Evolutionary conservation across 2,329 filamentous ascomycete genomes (phyloP).

Genomic region (Triangularia verruculosa): DNA sequence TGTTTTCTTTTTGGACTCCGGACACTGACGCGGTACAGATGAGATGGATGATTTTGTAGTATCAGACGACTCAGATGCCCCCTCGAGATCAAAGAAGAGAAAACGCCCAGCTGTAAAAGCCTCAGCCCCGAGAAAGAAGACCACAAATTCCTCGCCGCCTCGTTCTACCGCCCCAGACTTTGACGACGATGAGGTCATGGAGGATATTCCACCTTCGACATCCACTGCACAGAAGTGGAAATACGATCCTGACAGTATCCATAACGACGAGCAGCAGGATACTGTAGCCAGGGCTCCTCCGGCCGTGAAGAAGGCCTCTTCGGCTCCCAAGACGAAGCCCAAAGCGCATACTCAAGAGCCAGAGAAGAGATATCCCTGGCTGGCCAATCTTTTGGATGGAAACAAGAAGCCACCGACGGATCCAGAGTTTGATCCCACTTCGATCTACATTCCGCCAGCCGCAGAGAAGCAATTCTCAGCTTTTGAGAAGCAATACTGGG

Average conservation of each 20-base stretch:
- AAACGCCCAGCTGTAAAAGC: slow-evolving; percentile 61
- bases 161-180: slow-evolving; percentile 35
- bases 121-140: slow-evolving; percentile 58
- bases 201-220: slow-evolving; percentile 51
- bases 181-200: slow-evolving; percentile 52
- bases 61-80: slow-evolving; percentile 77
- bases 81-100: slow-evolving; percentile 63
- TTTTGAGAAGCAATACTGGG: slow-evolving; percentile 99
- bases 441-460: slow-evolving; percentile 80
- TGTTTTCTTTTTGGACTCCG: background rate
- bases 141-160: slow-evolving; percentile 48
- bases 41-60: slow-evolving; percentile 88
- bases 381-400: slow-evolving; percentile 80
- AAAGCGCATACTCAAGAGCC: slow-evolving; percentile 82
- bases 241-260: slow-evolving; percentile 50
- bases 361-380: slow-evolving; percentile 84
- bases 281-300: slow-evolving; percentile 22
- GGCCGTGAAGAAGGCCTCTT: slow-evolving; percentile 27
- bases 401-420: slow-evolving; percentile 75
- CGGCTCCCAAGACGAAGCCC: slow-evolving; percentile 43
- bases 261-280: slow-evolving; percentile 30
- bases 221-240: slow-evolving; percentile 84
- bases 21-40: slow-evolving; percentile 35
- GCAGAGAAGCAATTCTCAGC: slow-evolving; percentile 83
- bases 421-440: slow-evolving; percentile 86